These are phyloP conservation scores for Phytophthora kernoviae DNA, from an alignment of 352 stramenopile species.

Conservation along the genomic window DNA sequence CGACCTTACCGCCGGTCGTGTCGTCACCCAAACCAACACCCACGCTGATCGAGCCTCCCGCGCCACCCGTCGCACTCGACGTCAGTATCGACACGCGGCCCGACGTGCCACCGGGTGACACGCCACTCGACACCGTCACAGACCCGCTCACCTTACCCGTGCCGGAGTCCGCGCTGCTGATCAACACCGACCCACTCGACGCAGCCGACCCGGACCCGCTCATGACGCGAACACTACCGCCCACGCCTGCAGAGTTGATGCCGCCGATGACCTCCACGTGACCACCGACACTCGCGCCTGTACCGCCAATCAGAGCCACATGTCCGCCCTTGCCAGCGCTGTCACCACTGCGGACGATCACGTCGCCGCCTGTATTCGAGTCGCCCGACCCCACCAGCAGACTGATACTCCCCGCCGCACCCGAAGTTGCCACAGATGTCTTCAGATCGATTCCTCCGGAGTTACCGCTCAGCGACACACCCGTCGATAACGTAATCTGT, in stretches of 20 bases:
- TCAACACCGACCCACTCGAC: not conserved
- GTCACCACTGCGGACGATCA: slow-evolving; percentile 12
- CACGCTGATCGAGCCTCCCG: not conserved
- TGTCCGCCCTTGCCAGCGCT: slow-evolving; percentile 10
- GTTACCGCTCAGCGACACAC: slow-evolving; percentile 2
- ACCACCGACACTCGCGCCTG: slow-evolving; percentile 8
- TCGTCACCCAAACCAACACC: too few relatives aligned
- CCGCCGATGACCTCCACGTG: slow-evolving; percentile 3
- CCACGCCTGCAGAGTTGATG: not conserved
- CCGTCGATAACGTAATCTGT: slow-evolving; percentile 8
- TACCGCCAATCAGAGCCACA: slow-evolving; percentile 7
- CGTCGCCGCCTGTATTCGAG: slow-evolving; percentile 1
- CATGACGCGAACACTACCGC: slow-evolving; percentile 4
- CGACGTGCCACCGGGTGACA: not conserved
- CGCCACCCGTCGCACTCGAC: not conserved
- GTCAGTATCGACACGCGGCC: slow-evolving; percentile 8
- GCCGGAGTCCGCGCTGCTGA: not conserved
- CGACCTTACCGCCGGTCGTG: too few relatives aligned
- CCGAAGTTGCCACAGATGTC: slow-evolving; percentile 1
- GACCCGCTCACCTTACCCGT: slow-evolving; percentile 10
- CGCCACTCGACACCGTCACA: slow-evolving; percentile 8
- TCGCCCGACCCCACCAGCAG: slow-evolving; percentile 11
- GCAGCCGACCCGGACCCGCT: not conserved
- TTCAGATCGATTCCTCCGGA: slow-evolving; percentile 1
- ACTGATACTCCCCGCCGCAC: slow-evolving; percentile 2